These are phyloP conservation scores for Russula compacta DNA, from an alignment of 768 basidiomycete species.

Conservation along the genomic window DNA sequence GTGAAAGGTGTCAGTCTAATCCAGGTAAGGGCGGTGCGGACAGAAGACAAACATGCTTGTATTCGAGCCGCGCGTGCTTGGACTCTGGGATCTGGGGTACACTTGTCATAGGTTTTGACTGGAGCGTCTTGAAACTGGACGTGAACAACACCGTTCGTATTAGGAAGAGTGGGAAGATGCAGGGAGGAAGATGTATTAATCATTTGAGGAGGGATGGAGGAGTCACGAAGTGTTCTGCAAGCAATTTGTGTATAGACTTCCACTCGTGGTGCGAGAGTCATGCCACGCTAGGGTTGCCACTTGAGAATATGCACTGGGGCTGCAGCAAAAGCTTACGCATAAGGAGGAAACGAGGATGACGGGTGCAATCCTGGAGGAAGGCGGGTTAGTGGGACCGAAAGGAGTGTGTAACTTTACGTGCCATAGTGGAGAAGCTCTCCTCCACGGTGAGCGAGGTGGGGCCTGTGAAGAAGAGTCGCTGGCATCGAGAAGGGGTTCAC, in stretches of 20 bases:
- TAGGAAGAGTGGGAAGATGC: not conserved
- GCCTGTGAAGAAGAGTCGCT: not conserved
- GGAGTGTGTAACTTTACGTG: not conserved
- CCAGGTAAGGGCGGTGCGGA: not conserved
- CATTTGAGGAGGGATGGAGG: not conserved
- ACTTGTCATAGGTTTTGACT: conserved; percentile 8
- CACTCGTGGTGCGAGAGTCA: conserved; percentile 20
- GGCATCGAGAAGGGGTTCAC: conserved; percentile 13
- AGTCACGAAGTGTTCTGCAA: conserved; percentile 14
- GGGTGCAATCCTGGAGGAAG: conserved; percentile 15
- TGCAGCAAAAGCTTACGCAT: conserved; percentile 9
- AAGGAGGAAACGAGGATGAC: conserved; percentile 18
- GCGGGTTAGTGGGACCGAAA: not conserved
- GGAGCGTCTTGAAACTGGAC: conserved; percentile 5
- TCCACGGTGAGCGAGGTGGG: not conserved
- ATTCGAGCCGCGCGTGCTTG: conserved; percentile 21
- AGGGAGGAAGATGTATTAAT: not conserved
- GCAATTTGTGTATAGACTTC: conserved; percentile 21
- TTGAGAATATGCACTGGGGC: not conserved
- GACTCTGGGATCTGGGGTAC: conserved; percentile 17
- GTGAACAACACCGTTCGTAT: not conserved
- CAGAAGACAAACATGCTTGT: conserved; percentile 14
- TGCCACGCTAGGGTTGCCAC: conserved; percentile 9
- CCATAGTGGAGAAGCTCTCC: conserved; percentile 15
- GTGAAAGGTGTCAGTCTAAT: not conserved